These are phyloP conservation scores for Pythium utonaiense DNA, from an alignment of 352 stramenopile genomes.

Conservation along the genomic window DNA sequence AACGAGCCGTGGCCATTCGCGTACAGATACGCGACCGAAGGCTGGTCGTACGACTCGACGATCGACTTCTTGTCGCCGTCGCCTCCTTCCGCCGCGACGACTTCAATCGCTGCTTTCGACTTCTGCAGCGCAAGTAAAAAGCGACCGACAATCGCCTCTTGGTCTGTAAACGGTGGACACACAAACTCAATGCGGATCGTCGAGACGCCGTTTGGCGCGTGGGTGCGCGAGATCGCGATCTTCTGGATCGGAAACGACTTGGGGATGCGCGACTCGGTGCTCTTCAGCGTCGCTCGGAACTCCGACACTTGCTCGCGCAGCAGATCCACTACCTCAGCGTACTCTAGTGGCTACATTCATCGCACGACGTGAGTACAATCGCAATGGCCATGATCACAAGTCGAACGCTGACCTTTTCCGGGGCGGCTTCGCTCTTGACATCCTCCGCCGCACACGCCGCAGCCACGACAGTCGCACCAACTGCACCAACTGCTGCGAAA, in stretches of 20 bases:
- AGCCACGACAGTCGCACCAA: background rate
- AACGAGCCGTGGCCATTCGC: slow-evolving; percentile 73
- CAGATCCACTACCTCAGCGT: slow-evolving; percentile 58
- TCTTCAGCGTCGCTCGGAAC: slow-evolving; percentile 74
- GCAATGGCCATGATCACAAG: too few relatives aligned
- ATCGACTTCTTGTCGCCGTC: slow-evolving; percentile 46
- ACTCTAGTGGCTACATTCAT: slow-evolving; percentile 48
- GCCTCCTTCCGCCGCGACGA: slow-evolving; percentile 40
- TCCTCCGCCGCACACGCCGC: background rate
- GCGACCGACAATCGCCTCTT: slow-evolving; percentile 65
- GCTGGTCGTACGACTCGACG: slow-evolving; percentile 65
- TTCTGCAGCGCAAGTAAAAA: slow-evolving; percentile 63
- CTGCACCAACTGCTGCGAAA: background rate
- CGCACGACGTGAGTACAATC: background rate
- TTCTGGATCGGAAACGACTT: slow-evolving; percentile 82
- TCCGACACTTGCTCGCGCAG: slow-evolving; percentile 73
- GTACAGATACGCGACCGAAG: slow-evolving; percentile 73
- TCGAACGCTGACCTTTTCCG: slow-evolving; percentile 19
- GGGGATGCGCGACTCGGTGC: slow-evolving; percentile 60
- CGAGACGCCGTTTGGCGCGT: slow-evolving; percentile 76
- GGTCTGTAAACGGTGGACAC: slow-evolving; percentile 70
- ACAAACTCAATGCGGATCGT: slow-evolving; percentile 84
- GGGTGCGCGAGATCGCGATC: slow-evolving; percentile 73
- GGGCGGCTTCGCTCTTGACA: slow-evolving; percentile 1
- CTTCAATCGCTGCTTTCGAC: slow-evolving; percentile 39